These are phyloP conservation scores for Hypoxylon sp. DNA, from an alignment of 2,329 filamentous ascomycete genomes.

Conservation along the genomic window DNA sequence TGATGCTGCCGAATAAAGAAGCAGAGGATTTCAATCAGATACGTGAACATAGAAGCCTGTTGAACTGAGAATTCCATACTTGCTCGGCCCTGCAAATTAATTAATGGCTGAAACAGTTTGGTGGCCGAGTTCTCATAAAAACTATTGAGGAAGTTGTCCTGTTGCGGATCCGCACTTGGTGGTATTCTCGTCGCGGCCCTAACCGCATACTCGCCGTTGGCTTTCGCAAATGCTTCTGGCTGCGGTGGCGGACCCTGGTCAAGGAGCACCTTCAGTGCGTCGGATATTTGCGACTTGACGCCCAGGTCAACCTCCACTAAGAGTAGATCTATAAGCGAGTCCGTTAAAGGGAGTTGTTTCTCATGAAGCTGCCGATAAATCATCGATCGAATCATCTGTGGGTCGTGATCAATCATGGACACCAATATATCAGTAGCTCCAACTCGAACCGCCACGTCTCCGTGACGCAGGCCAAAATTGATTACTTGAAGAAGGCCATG, in stretches of 20 bases:
- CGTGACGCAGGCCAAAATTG: conserved; percentile 89
- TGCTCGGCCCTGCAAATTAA: conserved; percentile 79
- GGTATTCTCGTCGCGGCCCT: conserved; percentile 69
- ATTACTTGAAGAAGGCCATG: conserved; percentile 92
- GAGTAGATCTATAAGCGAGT: conserved; percentile 92
- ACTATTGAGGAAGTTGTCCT: conserved; percentile 86
- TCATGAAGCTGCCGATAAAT: conserved; percentile 94
- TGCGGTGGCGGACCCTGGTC: conserved; percentile 73
- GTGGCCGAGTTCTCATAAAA: conserved; percentile 92
- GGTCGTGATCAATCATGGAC: conserved; percentile 95
- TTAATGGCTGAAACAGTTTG: conserved; percentile 88
- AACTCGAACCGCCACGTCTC: conserved; percentile 86
- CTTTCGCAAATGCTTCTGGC: conserved; percentile 72
- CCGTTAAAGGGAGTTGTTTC: conserved; percentile 86
- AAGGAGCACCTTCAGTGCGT: conserved; percentile 93
- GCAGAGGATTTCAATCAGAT: conserved; percentile 91
- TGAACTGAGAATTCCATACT: conserved; percentile 82
- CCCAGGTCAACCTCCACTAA: conserved; percentile 93
- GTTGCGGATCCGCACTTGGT: conserved; percentile 75
- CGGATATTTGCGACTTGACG: conserved; percentile 94
- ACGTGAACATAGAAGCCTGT: conserved; percentile 90
- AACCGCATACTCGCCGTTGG: conserved; percentile 77
- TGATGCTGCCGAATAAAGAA: conserved; percentile 94
- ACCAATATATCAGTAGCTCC: conserved; percentile 95
- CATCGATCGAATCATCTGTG: conserved; percentile 91